Base-by-base conservation (phyloP, 805 yeast genomes). In the Torulaspora delbrueckii region DNA sequence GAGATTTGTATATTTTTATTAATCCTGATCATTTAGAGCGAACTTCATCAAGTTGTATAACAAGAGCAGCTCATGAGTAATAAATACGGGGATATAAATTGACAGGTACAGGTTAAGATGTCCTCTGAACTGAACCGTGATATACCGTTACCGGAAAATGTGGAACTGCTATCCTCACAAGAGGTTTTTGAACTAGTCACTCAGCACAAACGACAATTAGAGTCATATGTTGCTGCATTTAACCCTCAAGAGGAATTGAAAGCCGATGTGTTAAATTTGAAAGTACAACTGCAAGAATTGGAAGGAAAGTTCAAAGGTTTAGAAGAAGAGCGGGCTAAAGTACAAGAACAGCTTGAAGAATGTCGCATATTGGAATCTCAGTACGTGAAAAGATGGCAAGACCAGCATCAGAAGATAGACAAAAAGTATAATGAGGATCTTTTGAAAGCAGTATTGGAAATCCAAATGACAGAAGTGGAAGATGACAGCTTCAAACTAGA, bases 401-500 rank as follows among this genome's bases (percentile, higher is more conserved):
- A 55, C 2, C 39, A 58, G 23, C 69, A 70, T 35, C 48, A 52
- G 1, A 59, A 69, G 12, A 69, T 75, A 68, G 53, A 64, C 40
- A 60, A 63, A 30, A 73, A 71, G 30, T 74, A 69, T 52, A 62
- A 73, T 38, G 55, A 62, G 13, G 63, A 59, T 1, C 67, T 69
- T 1, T 47, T 76, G 8, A 58, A 62, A 43, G 50, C 47, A 4
- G 46, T 57, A 27, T 53, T 75, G 8, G 60, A 63, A 16, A 40
- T 43, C 1, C 55, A 66, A 3, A 58, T 69, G 4, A 51, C 40
- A 8, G 67, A 72, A 22, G 51, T 71, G 2, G 66, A 69, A 12
- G 48, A 56, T 5, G 42, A 51, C 13, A 48, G 60, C n/a, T 38
- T 44, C n/a, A 35, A 30, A 5, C 18, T 57, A 27, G 58, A 56